Evolutionary conservation across 2,329 filamentous ascomycete species (phyloP), one percentile per base, ranked within the genome.

Genomic region (Parasarocladium wereldwijsianum): DNA sequence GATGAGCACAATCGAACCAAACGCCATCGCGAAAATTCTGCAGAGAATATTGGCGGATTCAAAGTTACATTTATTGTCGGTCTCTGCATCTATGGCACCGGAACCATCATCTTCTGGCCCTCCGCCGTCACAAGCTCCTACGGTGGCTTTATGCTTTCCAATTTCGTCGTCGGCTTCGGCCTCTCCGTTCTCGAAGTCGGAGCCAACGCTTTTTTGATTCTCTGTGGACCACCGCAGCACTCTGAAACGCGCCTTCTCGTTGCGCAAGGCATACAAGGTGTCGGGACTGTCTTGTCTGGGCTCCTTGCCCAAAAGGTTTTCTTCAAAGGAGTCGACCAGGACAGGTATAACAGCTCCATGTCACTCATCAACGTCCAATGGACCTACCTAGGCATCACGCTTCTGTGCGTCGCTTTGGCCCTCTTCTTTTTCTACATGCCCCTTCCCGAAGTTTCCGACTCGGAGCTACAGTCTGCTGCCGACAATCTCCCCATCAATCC

Each of bases 61-160:
- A 80, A 83, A 40, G 72, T 72, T 24, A 83, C 80, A 0, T 86
- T 90, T 41, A 86, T 90, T 35, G 62, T 76, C 17, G 82, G 82
- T 1, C 59, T 87, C 4, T 66, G 64, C 38, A 75, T 87, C 31
- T 87, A 86, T 46, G 77, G 76, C 2, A 61, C 71, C 5, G 78
- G 77, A 2, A 82, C 79, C n/a, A 70, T 87, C 38, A 83, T 85
- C 55, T 86, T 87, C 55, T 90, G 81, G 82, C 82, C 82, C 0
- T 78, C 76, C 2, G 78, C 76, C 6, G 70, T 86, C 8, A 66
- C 83, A 35, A 64, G 66, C 25, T 82, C 78, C 2, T 90, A 81
- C 40, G 68, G 73, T 11, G 83, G 83, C 2, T 90, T 87, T 52
- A 74, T 84, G 51, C 68, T 79, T 28, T 74, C 66, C 41, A 74